phyloP scores from a whole-genome alignment of 2,329 filamentous ascomycete genomes.

The Rhynchosporium graminicola region DNA sequence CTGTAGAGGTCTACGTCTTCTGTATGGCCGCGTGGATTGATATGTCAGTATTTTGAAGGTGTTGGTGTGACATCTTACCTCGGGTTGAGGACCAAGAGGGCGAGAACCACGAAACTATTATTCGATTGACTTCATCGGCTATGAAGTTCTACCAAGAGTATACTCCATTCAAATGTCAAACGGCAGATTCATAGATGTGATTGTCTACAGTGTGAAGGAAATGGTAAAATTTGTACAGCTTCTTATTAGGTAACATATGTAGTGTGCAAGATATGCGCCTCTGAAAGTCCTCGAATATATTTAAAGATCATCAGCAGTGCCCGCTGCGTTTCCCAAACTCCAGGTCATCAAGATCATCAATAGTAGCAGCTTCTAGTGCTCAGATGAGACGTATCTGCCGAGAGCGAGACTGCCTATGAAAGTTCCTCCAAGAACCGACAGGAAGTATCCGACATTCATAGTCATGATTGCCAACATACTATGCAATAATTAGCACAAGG shows the following conservation, averaged over 20 bases:
- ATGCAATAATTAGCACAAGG: constrained; percentile 25
- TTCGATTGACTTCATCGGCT: background rate
- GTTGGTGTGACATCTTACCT: too few species aligned
- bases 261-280: background rate
- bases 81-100: too few species aligned
- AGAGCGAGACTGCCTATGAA: constrained; percentile 77
- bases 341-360: constrained; percentile 11
- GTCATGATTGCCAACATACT: constrained; percentile 95
- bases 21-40: too few species aligned
- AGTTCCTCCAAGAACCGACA: constrained; percentile 73
- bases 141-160: background rate
- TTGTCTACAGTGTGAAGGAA: background rate
- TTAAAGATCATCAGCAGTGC: constrained; percentile 14
- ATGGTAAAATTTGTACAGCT: constrained; percentile 8
- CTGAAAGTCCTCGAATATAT: background rate
- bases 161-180: too few species aligned
- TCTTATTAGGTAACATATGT: constrained; percentile 1
- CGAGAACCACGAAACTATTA: too few species aligned
- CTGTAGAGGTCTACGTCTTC: too few species aligned
- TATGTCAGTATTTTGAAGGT: too few species aligned
- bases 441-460: constrained; percentile 81
- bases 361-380: constrained; percentile 24
- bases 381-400: constrained; percentile 35
- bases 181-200: too few species aligned
- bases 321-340: constrained; percentile 20